Conservation (phyloP, 2,329 filamentous ascomycete genomes). For the Colletotrichum eleusines region DNA sequence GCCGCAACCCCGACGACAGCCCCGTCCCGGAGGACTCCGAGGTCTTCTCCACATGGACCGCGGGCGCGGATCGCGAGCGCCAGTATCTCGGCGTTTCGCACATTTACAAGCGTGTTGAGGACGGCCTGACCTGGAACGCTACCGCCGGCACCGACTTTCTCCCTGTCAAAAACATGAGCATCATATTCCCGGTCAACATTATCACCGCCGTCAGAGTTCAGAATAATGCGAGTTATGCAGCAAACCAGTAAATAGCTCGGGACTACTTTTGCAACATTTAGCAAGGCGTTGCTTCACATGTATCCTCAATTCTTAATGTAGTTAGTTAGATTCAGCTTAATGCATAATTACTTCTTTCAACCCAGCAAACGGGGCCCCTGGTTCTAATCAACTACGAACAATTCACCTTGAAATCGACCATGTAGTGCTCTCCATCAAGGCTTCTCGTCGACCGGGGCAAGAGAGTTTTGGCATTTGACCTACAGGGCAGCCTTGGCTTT, state of each 20-base stretch:
- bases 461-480: conserved; percentile 34
- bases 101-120: conserved; percentile 37
- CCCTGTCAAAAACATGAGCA: conserved; percentile 5
- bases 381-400: no score
- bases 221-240: background rate
- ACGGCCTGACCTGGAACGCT: conserved; percentile 18
- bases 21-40: conserved; percentile 27
- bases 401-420: no score
- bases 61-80: conserved; percentile 36
- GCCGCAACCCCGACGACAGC: conserved; percentile 39
- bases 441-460: conserved; percentile 27
- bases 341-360: background rate
- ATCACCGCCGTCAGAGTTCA: background rate
- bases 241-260: background rate
- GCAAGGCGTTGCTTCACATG: background rate
- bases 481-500: conserved; percentile 30
- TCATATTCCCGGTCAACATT: conserved; percentile 1
- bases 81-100: conserved; percentile 45
- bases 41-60: conserved; percentile 45
- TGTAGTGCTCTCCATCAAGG: conserved; percentile 5
- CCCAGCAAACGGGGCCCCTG: background rate
- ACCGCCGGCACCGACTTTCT: conserved; percentile 7
- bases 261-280: background rate
- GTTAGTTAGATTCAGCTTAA: background rate
- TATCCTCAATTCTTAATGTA: background rate